A percentile compares a stretch with the other conserved stretches of the same genome.
Evolutionary conservation across 139 green algal genomes (phyloP).

Genomic region (Parachlorella kessleri): DNA sequence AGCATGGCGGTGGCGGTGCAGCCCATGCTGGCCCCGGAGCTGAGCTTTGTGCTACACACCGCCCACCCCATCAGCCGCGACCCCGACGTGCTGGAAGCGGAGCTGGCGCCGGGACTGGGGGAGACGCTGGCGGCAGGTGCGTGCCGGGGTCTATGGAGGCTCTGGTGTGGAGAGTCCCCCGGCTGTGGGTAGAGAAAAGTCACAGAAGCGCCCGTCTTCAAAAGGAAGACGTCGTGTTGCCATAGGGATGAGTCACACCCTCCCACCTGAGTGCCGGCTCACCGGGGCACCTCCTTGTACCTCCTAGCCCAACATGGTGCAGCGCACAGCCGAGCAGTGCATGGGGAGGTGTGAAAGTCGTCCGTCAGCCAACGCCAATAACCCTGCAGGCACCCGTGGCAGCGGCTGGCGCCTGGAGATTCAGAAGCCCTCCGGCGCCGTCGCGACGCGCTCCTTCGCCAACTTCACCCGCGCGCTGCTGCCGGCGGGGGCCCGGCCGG

Average conservation of each 20-base stretch:
- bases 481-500: constrained; percentile 8
- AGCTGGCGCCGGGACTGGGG: constrained; percentile 88
- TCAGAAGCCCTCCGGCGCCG: constrained; percentile 61
- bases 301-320: no score
- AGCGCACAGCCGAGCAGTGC: no score
- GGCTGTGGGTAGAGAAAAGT: no score
- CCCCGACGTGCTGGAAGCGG: constrained; percentile 63
- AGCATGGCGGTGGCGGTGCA: constrained; percentile 93
- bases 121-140: constrained; percentile 89
- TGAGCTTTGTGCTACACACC: constrained; percentile 92
- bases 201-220: no score
- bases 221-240: no score
- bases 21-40: constrained; percentile 70
- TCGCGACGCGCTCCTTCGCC: constrained; percentile 84
- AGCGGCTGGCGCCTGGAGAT: constrained; percentile 88
- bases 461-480: constrained; percentile 91
- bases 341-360: no score
- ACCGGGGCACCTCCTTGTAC: not conserved
- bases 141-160: no score
- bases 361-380: no score
- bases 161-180: no score
- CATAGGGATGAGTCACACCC: no score
- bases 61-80: constrained; percentile 66
- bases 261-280: not conserved
- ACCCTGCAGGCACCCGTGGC: constrained; percentile 64